Percentiles rank a stretch among this genome's conserved stretches.
Conservation (phyloP, 2,329 filamentous ascomycete species). For the Colletotrichum sp. region DNA sequence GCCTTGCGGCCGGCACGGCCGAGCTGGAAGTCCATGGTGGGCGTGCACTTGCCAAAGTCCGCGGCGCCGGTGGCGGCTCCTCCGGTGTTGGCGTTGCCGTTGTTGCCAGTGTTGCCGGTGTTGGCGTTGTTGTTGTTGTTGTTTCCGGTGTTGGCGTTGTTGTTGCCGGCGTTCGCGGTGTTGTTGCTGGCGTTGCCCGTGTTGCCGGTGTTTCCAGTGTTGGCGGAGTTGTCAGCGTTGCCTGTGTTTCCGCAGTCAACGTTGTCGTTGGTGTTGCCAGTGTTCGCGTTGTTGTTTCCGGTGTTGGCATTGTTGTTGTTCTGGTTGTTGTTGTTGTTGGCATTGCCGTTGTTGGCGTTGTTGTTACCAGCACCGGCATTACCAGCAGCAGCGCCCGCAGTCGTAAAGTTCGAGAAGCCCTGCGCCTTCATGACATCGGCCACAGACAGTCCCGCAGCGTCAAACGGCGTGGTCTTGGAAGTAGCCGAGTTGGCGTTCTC, state of each 20-base stretch:
- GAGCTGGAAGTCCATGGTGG: constrained; percentile 61
- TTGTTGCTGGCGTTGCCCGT: not conserved
- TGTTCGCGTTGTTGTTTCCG: constrained; percentile 26
- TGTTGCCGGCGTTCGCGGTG: constrained; percentile 14
- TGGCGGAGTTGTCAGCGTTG: not conserved
- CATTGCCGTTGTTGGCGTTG: not conserved
- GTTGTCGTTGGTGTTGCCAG: constrained; percentile 1
- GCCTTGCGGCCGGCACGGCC: constrained; percentile 55
- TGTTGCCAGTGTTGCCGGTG: not conserved
- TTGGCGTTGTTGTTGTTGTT: constrained; percentile 27
- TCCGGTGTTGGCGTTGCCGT: not conserved
- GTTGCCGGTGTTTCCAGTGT: constrained; percentile 28
- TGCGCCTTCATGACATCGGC: constrained; percentile 67
- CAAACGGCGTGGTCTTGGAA: constrained; percentile 59
- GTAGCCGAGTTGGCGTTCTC: constrained; percentile 65
- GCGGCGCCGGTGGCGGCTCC: constrained; percentile 36
- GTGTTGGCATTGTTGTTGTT: constrained; percentile 1
- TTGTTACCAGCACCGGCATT: not conserved
- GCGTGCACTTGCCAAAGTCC: constrained; percentile 55
- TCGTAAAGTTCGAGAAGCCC: constrained; percentile 68
- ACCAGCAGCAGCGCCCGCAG: constrained; percentile 37
- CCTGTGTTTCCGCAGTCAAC: constrained; percentile 11
- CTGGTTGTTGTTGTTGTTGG: not conserved
- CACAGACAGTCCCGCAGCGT: constrained; percentile 66
- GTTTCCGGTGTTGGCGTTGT: constrained; percentile 26